A percentile compares a stretch with the other conserved stretches of the same genome.
phyloP scores from a whole-genome alignment of 345 rosid genomes.

The Lepidium aucheri region DNA sequence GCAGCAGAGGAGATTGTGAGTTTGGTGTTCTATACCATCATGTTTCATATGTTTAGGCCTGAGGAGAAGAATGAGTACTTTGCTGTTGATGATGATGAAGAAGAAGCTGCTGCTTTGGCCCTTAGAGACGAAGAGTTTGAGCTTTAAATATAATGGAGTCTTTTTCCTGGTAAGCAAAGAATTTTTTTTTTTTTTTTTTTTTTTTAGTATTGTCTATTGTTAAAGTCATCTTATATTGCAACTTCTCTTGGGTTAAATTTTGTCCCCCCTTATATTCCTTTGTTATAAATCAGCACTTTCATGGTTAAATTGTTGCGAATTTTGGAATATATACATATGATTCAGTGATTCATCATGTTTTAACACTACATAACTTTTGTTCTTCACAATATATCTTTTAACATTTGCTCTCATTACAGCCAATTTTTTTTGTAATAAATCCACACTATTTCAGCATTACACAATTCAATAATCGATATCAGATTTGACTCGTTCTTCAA shows the following conservation, averaged over 20 bases:
- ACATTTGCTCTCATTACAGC: not conserved
- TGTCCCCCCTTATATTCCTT: not conserved
- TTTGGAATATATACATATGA: not conserved
- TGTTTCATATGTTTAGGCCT: slow-evolving; percentile 94
- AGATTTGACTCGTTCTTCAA: too few relatives aligned
- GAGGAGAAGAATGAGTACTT: slow-evolving; percentile 86
- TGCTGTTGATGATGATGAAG: slow-evolving; percentile 81
- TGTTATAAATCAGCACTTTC: not conserved
- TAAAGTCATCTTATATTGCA: slow-evolving; percentile 14
- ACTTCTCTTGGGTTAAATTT: slow-evolving; percentile 12
- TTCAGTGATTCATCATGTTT: not conserved
- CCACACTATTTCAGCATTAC: not conserved
- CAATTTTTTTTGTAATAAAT: not conserved
- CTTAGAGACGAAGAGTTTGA: slow-evolving; percentile 79
- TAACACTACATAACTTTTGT: not conserved
- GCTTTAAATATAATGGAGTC: slow-evolving; percentile 34
- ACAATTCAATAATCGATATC: too few relatives aligned
- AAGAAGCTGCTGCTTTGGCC: slow-evolving; percentile 82
- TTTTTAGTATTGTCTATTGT: not conserved
- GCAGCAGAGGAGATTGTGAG: slow-evolving; percentile 87
- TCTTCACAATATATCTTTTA: not conserved
- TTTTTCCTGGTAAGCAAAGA: not conserved
- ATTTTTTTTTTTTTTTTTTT: not conserved
- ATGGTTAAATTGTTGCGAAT: not conserved
- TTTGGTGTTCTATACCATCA: slow-evolving; percentile 58